phyloP scores from a whole-genome alignment of 495 filamentous ascomycete genomes.

The Neurospora hispaniola region DNA sequence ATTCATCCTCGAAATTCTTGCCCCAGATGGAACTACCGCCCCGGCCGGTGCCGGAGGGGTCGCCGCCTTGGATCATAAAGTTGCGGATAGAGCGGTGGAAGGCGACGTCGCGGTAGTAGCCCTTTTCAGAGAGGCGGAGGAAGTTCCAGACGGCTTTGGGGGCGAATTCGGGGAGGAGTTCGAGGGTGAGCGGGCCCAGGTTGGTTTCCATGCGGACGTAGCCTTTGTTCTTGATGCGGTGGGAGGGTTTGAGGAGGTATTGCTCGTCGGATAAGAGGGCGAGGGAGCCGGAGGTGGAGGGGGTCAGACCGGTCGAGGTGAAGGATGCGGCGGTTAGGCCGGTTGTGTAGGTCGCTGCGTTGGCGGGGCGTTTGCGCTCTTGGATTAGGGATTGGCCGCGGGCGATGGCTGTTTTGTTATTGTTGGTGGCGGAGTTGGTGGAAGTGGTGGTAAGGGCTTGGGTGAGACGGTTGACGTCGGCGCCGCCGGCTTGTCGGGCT shows the following conservation, averaged over 20 bases:
- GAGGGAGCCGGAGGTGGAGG: slow-evolving; percentile 74
- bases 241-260: slow-evolving; percentile 80
- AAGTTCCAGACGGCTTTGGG: slow-evolving; percentile 97
- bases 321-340: slow-evolving; percentile 89
- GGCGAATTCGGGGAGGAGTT: slow-evolving; percentile 82
- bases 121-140: slow-evolving; percentile 72
- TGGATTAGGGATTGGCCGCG: slow-evolving; percentile 25
- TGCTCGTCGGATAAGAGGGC: slow-evolving; percentile 86
- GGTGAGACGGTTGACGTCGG: slow-evolving; percentile 38
- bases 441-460: slow-evolving; percentile 34
- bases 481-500: slow-evolving; percentile 32
- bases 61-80: slow-evolving; percentile 98
- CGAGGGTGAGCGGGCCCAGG: slow-evolving; percentile 72
- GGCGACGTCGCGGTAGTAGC: slow-evolving; percentile 70
- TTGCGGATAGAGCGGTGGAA: slow-evolving; percentile 91
- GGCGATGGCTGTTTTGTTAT: neutral
- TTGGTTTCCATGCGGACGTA: slow-evolving; percentile 84
- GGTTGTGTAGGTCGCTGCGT: slow-evolving; percentile 82
- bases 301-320: slow-evolving; percentile 87
- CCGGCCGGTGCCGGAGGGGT: slow-evolving; percentile 80
- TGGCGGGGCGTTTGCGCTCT: slow-evolving; percentile 53
- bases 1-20: slow-evolving; percentile 84
- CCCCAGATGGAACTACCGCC: slow-evolving; percentile 86
- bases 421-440: slow-evolving; percentile 11
- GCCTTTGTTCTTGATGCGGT: slow-evolving; percentile 67